Percentiles rank a stretch among this genome's conserved stretches.
phyloP scores from a whole-genome alignment of 768 basidiomycete species.

The Mycena polygramma region DNA sequence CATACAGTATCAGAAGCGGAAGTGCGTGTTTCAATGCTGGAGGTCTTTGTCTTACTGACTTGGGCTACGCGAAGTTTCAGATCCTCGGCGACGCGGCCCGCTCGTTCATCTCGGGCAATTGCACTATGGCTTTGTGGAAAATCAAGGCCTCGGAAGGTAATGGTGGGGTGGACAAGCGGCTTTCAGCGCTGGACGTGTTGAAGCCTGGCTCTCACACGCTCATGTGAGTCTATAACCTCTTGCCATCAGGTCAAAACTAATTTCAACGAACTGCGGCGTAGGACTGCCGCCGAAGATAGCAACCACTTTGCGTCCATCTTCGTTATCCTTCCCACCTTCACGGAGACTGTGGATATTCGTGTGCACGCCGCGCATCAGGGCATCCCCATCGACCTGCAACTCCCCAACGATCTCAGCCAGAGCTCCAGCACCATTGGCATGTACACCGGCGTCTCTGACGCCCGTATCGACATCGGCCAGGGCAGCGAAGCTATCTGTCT shows the following conservation, averaged over 20 bases:
- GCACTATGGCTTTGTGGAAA: not conserved
- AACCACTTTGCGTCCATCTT: slow-evolving; percentile 14
- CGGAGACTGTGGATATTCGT: not conserved
- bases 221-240: slow-evolving; percentile 1
- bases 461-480: not conserved
- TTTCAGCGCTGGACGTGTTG: not conserved
- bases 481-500: not conserved
- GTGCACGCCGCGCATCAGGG: not conserved
- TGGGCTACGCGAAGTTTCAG: not conserved
- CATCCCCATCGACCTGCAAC: not conserved
- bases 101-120: not conserved
- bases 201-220: slow-evolving; percentile 17
- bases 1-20: not conserved
- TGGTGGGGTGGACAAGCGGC: accelerated
- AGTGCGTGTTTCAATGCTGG: not conserved
- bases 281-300: not conserved
- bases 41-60: too few species aligned
- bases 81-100: not conserved
- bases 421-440: slow-evolving; percentile 12
- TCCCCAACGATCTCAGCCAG: slow-evolving; percentile 13
- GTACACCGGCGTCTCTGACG: slow-evolving; percentile 13
- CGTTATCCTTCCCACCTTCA: slow-evolving; percentile 7
- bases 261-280: not conserved
- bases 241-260: not conserved
- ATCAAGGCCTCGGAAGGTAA: not conserved